Evolutionary conservation across 176 grass and related monocot species (phyloP).

Genomic region (Triticum dicoccoides): DNA sequence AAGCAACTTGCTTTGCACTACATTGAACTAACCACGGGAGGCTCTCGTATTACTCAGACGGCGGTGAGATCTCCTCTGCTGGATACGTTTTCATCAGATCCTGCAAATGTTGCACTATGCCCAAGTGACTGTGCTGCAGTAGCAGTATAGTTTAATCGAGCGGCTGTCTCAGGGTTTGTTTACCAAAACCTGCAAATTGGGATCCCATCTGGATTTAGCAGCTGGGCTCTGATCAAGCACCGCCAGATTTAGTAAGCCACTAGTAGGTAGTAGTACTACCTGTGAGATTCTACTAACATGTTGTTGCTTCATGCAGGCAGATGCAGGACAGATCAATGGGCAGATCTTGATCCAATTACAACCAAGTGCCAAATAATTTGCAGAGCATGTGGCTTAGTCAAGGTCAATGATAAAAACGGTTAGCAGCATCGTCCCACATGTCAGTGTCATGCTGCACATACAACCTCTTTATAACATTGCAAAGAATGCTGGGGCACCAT

Average conservation of each 20-base stretch:
- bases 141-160: not conserved
- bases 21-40: constrained; percentile 3
- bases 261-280: not conserved
- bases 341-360: constrained; percentile 31
- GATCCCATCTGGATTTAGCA: not conserved
- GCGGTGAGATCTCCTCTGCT: constrained; percentile 2
- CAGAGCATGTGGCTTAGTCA: not conserved
- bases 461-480: not conserved
- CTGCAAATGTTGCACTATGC: too few relatives aligned
- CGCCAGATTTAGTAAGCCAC: constrained; percentile 6
- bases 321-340: not conserved
- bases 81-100: not conserved
- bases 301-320: constrained; percentile 7
- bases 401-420: constrained; percentile 7
- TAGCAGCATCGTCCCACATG: not conserved
- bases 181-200: constrained; percentile 15
- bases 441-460: not conserved
- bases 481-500: not conserved
- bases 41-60: not conserved
- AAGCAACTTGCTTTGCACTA: not conserved
- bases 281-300: constrained; percentile 10
- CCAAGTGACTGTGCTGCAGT: too few relatives aligned
- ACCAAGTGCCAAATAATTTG: not conserved
- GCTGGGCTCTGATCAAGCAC: constrained; percentile 2
- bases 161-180: not conserved